Conservation (phyloP, 2,329 filamentous ascomycete genomes). For the Sporothrix euskadiensis region DNA sequence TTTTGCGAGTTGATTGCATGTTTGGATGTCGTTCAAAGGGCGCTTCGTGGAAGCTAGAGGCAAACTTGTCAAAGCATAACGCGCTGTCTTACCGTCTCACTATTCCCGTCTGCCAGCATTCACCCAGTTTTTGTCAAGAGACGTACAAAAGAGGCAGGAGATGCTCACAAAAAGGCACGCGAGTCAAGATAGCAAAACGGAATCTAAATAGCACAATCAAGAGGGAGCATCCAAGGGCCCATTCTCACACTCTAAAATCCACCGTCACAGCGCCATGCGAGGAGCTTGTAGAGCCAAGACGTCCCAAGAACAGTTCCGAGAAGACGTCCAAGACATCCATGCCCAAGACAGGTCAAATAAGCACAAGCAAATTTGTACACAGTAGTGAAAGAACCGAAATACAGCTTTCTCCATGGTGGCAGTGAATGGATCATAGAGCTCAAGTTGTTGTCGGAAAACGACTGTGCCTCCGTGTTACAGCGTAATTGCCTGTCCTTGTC, state of each 20-base stretch:
- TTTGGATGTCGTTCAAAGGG: background rate
- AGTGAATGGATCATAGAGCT: background rate
- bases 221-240: background rate
- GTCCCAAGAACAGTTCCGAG: background rate
- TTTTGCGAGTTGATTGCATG: background rate
- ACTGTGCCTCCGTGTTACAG: background rate
- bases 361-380: background rate
- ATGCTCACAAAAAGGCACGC: background rate
- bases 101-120: background rate
- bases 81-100: background rate
- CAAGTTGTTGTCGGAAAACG: background rate
- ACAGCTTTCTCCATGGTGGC: background rate
- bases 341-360: background rate
- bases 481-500: background rate
- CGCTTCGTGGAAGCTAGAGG: background rate
- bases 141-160: slow-evolving; percentile 11
- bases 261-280: background rate
- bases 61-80: background rate
- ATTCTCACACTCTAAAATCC: background rate
- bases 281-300: background rate
- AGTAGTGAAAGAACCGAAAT: background rate
- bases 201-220: background rate
- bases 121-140: background rate
- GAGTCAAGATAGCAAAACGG: background rate
- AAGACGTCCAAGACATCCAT: background rate